phyloP scores from a whole-genome alignment of 306 rosid species.

The Castanospermum australe region DNA sequence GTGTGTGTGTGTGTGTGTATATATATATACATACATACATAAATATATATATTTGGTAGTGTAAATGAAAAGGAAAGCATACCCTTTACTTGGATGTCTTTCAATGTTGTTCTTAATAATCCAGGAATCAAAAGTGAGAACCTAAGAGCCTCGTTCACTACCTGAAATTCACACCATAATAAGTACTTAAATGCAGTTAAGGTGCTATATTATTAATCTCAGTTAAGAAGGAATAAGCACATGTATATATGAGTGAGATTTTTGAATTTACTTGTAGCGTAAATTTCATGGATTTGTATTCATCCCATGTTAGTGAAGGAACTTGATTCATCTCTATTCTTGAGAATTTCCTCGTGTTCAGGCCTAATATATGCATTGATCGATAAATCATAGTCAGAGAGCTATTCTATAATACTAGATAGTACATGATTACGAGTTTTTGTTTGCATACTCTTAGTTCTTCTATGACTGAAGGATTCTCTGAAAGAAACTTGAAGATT shows the following conservation, averaged over 20 bases:
- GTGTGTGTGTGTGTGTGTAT: no score
- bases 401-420: not conserved
- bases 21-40: no score
- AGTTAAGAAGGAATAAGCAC: not conserved
- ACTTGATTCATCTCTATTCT: not conserved
- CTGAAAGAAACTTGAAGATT: no score
- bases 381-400: not conserved
- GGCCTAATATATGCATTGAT: not conserved
- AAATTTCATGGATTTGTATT: slow-evolving; percentile 25
- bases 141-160: slow-evolving; percentile 16
- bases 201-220: not conserved
- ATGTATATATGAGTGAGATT: not conserved
- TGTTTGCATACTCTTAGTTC: not conserved
- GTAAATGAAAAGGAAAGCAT: not conserved
- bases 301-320: slow-evolving; percentile 26
- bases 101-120: not conserved
- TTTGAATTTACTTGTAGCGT: not conserved
- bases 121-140: slow-evolving; percentile 4
- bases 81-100: slow-evolving; percentile 25
- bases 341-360: slow-evolving; percentile 20
- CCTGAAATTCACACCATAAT: no score
- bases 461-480: no score
- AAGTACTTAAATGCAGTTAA: not conserved
- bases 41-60: no score
- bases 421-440: not conserved